phyloP scores from a whole-genome alignment of 495 filamentous ascomycete genomes.

The Schizothecium vesticola region DNA sequence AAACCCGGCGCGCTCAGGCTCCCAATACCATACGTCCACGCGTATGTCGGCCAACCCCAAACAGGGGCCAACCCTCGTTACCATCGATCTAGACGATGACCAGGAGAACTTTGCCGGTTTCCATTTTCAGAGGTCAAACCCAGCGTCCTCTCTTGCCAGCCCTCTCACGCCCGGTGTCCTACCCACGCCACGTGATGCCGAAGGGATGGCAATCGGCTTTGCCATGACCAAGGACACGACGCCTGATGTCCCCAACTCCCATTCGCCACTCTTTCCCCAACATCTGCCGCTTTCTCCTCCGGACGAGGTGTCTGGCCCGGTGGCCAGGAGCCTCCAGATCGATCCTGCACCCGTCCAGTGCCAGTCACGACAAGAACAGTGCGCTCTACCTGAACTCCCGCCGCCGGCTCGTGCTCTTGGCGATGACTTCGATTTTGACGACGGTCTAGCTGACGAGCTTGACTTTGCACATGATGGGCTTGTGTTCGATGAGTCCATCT shows the following conservation, averaged over 20 bases:
- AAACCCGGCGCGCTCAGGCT: not conserved
- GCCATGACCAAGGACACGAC: slow-evolving; percentile 42
- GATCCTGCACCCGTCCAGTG: not conserved
- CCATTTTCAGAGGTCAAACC: slow-evolving; percentile 46
- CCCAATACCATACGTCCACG: not conserved
- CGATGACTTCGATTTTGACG: slow-evolving; percentile 80
- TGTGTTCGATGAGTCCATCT: slow-evolving; percentile 72
- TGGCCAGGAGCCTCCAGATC: slow-evolving; percentile 25
- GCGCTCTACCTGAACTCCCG: slow-evolving; percentile 21
- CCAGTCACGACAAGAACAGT: not conserved
- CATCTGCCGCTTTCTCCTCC: not conserved
- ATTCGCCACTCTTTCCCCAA: slow-evolving; percentile 13
- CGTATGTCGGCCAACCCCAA: not conserved
- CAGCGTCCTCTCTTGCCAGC: slow-evolving; percentile 41
- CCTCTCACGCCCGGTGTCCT: slow-evolving; percentile 42
- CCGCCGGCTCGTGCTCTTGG: slow-evolving; percentile 29
- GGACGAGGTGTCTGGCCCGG: slow-evolving; percentile 26
- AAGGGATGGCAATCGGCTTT: slow-evolving; percentile 46
- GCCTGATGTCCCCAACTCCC: slow-evolving; percentile 13
- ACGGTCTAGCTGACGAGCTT: slow-evolving; percentile 56
- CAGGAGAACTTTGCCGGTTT: slow-evolving; percentile 52
- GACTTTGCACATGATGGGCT: slow-evolving; percentile 46
- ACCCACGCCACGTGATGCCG: slow-evolving; percentile 49
- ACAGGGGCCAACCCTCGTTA: not conserved
- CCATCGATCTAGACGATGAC: slow-evolving; percentile 41